Conservation (phyloP, 257 asterid genomes). For the Catharanthus roseus region DNA sequence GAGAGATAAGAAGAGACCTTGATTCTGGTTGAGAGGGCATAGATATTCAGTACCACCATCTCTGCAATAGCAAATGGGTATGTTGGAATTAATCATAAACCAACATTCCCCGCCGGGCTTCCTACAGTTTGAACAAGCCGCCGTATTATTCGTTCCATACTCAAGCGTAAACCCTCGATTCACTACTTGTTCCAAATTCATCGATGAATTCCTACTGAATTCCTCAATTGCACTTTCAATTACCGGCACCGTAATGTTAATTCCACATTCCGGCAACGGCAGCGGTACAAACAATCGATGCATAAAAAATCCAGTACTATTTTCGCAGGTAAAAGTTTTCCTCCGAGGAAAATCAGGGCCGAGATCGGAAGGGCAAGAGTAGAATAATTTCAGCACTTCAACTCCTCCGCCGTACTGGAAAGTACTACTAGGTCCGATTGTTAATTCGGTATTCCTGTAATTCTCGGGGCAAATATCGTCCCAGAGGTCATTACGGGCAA, state of each 20-base stretch:
- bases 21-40: neutral
- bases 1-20: constrained; percentile 9
- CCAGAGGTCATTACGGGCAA: constrained; percentile 1
- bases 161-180: constrained; percentile 13
- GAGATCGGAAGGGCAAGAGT: constrained; percentile 8
- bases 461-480: constrained; percentile 17
- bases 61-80: constrained; percentile 17
- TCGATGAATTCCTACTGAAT: neutral
- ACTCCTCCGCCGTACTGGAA: neutral
- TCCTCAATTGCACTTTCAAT: neutral
- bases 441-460: neutral
- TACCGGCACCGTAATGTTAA: constrained; percentile 4
- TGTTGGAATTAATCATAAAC: neutral
- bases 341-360: neutral
- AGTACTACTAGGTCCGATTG: neutral
- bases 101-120: constrained; percentile 18
- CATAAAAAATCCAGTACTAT: neutral
- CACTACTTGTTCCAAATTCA: constrained; percentile 1
- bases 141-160: neutral
- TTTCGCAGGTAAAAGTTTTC: constrained; percentile 1
- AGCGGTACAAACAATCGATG: neutral
- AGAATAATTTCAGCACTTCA: neutral
- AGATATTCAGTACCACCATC: neutral
- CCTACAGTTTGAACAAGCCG: constrained; percentile 12
- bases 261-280: neutral